A percentile compares a stretch with the other conserved stretches of the same genome.
These are phyloP conservation scores for Ehretia macrophylla DNA, from an alignment of 257 asterid genomes.

Conservation along the genomic window DNA sequence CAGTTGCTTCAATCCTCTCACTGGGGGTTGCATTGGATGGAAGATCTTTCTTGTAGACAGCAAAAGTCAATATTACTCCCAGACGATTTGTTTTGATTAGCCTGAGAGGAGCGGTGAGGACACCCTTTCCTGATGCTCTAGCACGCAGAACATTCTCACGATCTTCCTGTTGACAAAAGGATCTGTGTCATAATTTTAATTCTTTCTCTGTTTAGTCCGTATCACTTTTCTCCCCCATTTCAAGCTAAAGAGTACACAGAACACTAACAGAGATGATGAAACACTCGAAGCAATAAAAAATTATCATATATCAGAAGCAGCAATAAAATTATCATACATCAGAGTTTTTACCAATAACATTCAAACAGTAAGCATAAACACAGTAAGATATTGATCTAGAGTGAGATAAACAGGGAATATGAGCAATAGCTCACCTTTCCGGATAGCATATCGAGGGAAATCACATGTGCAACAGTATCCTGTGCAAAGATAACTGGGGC, in stretches of 20 bases:
- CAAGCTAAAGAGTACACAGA: background rate
- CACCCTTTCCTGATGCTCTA: constrained; percentile 94
- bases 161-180: constrained; percentile 69
- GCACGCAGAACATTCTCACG: constrained; percentile 94
- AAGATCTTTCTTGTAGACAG: constrained; percentile 76
- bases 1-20: constrained; percentile 75
- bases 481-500: constrained; percentile 99
- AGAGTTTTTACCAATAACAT: constrained; percentile 1
- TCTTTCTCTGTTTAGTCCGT: too few species aligned
- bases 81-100: constrained; percentile 87
- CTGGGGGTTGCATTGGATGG: constrained; percentile 61
- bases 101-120: constrained; percentile 94
- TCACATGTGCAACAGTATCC: constrained; percentile 90
- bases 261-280: background rate
- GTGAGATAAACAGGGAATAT: constrained; percentile 1
- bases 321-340: background rate
- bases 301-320: background rate
- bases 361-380: background rate
- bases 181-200: background rate
- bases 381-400: background rate
- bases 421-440: constrained; percentile 61
- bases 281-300: background rate
- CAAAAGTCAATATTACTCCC: constrained; percentile 95
- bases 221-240: too few species aligned
- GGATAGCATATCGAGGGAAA: constrained; percentile 91